Conservation (phyloP, 192 early-diverging fungal species). For the Coemansia sp. region DNA sequence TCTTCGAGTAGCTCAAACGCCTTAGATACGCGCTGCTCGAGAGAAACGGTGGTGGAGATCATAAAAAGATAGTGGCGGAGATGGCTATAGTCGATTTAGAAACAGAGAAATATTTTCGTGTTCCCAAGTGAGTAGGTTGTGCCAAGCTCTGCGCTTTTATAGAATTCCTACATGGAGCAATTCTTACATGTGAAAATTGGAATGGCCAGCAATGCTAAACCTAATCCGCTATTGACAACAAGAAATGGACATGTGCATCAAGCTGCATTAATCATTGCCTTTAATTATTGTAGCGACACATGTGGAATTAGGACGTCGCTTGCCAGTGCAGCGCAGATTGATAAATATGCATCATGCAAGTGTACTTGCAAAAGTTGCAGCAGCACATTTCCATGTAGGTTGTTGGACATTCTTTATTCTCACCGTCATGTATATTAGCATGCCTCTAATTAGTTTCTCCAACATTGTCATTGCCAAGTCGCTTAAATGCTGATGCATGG, state of each 20-base stretch:
- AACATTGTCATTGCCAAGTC: not conserved
- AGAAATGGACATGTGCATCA: not conserved
- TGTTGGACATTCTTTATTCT: not conserved
- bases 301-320: too few relatives aligned
- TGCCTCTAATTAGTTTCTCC: not conserved
- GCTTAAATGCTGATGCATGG: too few relatives aligned
- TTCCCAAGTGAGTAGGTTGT: not conserved
- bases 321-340: too few relatives aligned
- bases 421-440: not conserved
- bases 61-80: not conserved
- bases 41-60: not conserved
- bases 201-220: not conserved
- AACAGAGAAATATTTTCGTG: not conserved
- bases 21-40: conserved; percentile 19
- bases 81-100: not conserved
- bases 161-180: not conserved
- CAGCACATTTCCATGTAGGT: not conserved
- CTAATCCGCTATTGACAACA: not conserved
- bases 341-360: not conserved
- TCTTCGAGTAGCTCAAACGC: conserved; percentile 55
- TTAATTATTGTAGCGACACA: not conserved
- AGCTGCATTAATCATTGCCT: not conserved
- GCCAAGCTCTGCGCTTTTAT: not conserved
- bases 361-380: not conserved
- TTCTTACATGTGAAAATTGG: not conserved